A percentile compares a stretch with the other conserved stretches of the same genome.
Evolutionary conservation across 2,329 filamentous ascomycete species (phyloP).

Genomic region (Pseudofabraea citricarpa): DNA sequence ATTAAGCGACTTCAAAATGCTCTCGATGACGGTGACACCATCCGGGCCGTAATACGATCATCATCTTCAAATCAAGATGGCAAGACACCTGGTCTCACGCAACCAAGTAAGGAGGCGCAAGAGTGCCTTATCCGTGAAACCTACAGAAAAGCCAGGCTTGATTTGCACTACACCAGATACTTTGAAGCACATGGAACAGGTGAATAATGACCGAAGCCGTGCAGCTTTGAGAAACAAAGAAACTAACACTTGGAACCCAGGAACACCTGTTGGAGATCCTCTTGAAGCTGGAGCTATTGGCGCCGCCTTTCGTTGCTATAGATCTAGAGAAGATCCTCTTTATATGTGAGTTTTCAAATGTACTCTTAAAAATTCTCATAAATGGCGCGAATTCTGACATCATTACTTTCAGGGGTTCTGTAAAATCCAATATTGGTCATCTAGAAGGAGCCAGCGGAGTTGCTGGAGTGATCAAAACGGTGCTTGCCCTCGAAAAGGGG

Average conservation of each 20-base stretch:
- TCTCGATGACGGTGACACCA: slow-evolving; percentile 50
- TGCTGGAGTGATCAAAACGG: slow-evolving; percentile 41
- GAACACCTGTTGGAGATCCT: slow-evolving; percentile 7
- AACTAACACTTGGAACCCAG: too few species aligned
- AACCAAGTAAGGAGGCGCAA: slow-evolving; percentile 43
- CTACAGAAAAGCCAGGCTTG: slow-evolving; percentile 5
- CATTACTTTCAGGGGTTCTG: too few species aligned
- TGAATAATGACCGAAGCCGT: too few species aligned
- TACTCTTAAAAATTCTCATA: slow-evolving; percentile 36
- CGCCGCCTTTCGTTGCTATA: neutral
- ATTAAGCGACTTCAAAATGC: slow-evolving; percentile 55
- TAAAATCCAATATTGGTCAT: too few species aligned
- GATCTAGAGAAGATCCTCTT: neutral
- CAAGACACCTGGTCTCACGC: slow-evolving; percentile 50
- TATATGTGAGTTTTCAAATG: slow-evolving; percentile 28
- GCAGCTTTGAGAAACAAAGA: too few species aligned
- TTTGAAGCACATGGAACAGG: slow-evolving; percentile 7
- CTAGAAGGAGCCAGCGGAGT: too few species aligned
- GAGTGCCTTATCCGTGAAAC: slow-evolving; percentile 1
- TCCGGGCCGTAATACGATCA: slow-evolving; percentile 48
- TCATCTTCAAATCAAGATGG: slow-evolving; percentile 50
- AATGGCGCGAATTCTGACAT: slow-evolving; percentile 40
- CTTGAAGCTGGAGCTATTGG: slow-evolving; percentile 4
- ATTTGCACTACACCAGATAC: neutral
- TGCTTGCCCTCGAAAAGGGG: slow-evolving; percentile 11